phyloP scores from a whole-genome alignment of 73 alveolate genomes.

The Paramecium bursaria region DNA sequence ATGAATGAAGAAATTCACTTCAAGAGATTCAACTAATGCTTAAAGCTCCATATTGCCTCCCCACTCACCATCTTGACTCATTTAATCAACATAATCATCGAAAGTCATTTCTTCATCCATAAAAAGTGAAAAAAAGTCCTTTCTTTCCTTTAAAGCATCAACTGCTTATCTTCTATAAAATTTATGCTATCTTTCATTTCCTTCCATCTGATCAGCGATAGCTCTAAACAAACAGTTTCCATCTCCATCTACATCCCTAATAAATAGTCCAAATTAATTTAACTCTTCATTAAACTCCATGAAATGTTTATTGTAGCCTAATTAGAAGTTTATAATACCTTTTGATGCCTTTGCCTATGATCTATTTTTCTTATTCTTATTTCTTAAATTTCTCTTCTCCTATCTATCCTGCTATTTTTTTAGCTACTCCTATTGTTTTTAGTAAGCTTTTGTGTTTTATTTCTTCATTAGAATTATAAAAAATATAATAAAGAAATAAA shows the following conservation, averaged over 20 bases:
- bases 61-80: conserved; percentile 94
- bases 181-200: conserved; percentile 86
- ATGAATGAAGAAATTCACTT: conserved; percentile 63
- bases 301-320: conserved; percentile 48
- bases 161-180: conserved; percentile 87
- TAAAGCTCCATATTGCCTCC: conserved; percentile 98
- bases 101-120: conserved; percentile 91
- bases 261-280: conserved; percentile 46
- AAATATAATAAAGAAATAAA: too few species aligned
- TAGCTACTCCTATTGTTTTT: too few species aligned
- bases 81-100: conserved; percentile 85
- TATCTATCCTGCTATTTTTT: conserved; percentile 4
- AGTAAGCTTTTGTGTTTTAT: too few species aligned
- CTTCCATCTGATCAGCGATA: conserved; percentile 93
- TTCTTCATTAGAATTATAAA: too few species aligned
- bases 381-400: not conserved
- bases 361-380: conserved; percentile 8
- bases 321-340: not conserved
- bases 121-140: conserved; percentile 90
- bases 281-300: conserved; percentile 66
- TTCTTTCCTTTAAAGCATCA: conserved; percentile 88
- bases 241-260: conserved; percentile 88
- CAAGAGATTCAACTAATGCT: conserved; percentile 83
- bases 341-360: conserved; percentile 12
- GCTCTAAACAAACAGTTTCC: conserved; percentile 98